These are phyloP conservation scores for Rhododendron simsii DNA, from an alignment of 148 eudicot genomes.

Conservation along the genomic window DNA sequence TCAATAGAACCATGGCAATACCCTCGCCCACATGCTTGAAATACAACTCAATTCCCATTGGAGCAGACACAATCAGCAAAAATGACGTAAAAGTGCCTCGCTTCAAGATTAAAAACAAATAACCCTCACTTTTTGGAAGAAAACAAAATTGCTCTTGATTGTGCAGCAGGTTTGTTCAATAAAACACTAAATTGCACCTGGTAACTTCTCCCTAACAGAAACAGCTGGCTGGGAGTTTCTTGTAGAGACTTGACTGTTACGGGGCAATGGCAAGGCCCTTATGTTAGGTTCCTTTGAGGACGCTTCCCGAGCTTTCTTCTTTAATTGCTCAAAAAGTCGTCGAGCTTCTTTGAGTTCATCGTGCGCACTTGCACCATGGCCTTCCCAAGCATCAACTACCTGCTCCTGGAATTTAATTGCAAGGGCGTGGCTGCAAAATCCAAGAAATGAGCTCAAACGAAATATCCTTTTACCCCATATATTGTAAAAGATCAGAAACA, in stretches of 20 bases:
- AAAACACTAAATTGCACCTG: conserved; percentile 6
- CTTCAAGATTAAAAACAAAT: neutral
- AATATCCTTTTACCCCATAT: neutral
- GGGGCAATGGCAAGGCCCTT: conserved; percentile 59
- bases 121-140: neutral
- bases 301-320: conserved; percentile 39
- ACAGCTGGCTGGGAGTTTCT: conserved; percentile 28
- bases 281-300: conserved; percentile 22
- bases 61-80: neutral
- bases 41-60: neutral
- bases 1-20: neutral
- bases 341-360: conserved; percentile 71
- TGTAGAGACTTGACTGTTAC: conserved; percentile 24
- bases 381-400: conserved; percentile 69
- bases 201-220: conserved; percentile 1
- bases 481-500: neutral
- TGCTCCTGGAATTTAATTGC: conserved; percentile 84
- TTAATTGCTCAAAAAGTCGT: conserved; percentile 55
- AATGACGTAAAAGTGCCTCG: neutral
- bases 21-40: neutral
- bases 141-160: neutral
- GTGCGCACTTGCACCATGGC: conserved; percentile 62
- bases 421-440: conserved; percentile 56
- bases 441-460: conserved; percentile 5
- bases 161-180: neutral